phyloP scores from a whole-genome alignment of 1,284 basidiomycete species.

The Cryptococcus wingfieldii region DNA sequence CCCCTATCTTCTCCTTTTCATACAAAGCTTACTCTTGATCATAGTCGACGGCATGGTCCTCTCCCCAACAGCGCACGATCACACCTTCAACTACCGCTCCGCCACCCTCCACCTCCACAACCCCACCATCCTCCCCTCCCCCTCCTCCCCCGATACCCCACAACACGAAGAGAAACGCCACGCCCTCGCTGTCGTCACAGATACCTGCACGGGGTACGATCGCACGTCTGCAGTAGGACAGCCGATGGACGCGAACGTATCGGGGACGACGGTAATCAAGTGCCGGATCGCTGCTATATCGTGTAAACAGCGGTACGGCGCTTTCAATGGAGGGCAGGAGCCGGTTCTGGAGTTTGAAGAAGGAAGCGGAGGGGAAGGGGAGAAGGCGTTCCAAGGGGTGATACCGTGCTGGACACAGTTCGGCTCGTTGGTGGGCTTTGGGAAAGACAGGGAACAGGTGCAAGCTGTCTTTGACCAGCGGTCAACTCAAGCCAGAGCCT shows the following conservation, averaged over 20 bases:
- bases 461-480: slow-evolving; percentile 6
- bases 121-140: slow-evolving; percentile 8
- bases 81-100: slow-evolving; percentile 23
- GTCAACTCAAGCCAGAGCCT: slow-evolving; percentile 1
- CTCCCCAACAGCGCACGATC: slow-evolving; percentile 24
- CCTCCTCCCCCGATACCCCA: neutral
- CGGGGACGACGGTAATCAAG: slow-evolving; percentile 13
- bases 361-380: slow-evolving; percentile 4
- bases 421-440: slow-evolving; percentile 17
- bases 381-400: slow-evolving; percentile 17
- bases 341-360: slow-evolving; percentile 5
- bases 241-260: slow-evolving; percentile 12
- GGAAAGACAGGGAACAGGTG: slow-evolving; percentile 13
- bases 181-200: slow-evolving; percentile 10
- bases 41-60: slow-evolving; percentile 24
- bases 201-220: slow-evolving; percentile 16
- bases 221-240: slow-evolving; percentile 8
- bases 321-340: slow-evolving; percentile 12
- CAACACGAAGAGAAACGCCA: slow-evolving; percentile 18
- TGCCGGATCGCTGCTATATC: slow-evolving; percentile 14
- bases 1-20: neutral
- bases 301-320: slow-evolving; percentile 24
- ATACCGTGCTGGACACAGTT: slow-evolving; percentile 26
- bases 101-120: slow-evolving; percentile 20
- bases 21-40: neutral